Conservation (phyloP, 225 moss, liverwort and hornwort species). For the Polytrichum formosum region DNA sequence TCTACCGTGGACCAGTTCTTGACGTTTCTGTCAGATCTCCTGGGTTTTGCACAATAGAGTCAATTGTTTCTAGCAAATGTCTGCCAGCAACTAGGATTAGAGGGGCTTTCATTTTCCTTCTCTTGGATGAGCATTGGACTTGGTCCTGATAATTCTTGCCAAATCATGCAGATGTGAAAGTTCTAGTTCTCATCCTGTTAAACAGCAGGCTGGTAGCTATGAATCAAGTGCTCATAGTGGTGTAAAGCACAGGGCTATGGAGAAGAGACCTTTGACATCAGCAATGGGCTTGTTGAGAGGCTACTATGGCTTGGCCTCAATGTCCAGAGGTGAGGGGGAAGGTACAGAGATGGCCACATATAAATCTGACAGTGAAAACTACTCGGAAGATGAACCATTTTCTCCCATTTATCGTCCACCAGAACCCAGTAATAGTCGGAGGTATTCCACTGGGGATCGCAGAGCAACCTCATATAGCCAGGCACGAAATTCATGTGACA, state of each 20-base stretch:
- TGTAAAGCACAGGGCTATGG: slow-evolving; percentile 26
- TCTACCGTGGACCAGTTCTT: no score
- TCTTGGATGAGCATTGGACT: no score
- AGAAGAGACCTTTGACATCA: slow-evolving; percentile 58
- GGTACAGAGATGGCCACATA: slow-evolving; percentile 84
- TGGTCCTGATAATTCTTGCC: no score
- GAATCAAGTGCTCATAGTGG: slow-evolving; percentile 21
- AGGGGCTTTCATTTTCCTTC: no score
- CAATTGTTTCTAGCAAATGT: no score
- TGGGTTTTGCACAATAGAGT: no score
- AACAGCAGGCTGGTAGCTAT: slow-evolving; percentile 18
- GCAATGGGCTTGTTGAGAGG: slow-evolving; percentile 86
- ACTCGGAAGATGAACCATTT: slow-evolving; percentile 59
- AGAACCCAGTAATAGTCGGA: slow-evolving; percentile 26
- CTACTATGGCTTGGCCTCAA: slow-evolving; percentile 71
- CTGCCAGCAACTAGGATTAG: no score
- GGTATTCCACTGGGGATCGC: slow-evolving; percentile 24
- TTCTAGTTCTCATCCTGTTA: slow-evolving; percentile 13
- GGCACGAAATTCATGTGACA: slow-evolving; percentile 44
- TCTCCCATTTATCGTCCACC: slow-evolving; percentile 44
- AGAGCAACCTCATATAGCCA: slow-evolving; percentile 31
- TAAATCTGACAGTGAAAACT: slow-evolving; percentile 62
- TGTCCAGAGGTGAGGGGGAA: slow-evolving; percentile 45
- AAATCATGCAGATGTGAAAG: slow-evolving; percentile 30
- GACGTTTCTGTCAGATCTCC: no score